These are phyloP conservation scores for Chamaenerion angustifolium DNA, from an alignment of 345 rosid species.

Conservation along the genomic window DNA sequence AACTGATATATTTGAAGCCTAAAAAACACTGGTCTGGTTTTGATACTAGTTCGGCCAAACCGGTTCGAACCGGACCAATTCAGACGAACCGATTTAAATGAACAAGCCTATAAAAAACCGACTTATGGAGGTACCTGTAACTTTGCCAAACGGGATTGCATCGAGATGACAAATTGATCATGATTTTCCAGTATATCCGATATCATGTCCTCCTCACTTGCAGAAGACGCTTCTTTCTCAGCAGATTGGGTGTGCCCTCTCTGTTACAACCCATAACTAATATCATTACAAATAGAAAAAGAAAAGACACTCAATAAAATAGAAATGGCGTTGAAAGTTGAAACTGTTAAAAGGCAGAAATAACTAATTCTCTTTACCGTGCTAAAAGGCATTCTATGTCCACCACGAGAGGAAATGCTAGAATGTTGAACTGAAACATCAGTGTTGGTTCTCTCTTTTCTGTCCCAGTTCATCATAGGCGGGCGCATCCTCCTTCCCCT, in stretches of 20 bases:
- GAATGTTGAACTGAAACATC: slow-evolving; percentile 31
- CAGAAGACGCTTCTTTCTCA: slow-evolving; percentile 42
- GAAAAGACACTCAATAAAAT: not conserved
- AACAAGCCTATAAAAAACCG: too few species aligned
- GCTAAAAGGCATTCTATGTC: slow-evolving; percentile 32
- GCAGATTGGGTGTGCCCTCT: slow-evolving; percentile 36
- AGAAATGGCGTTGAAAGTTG: not conserved
- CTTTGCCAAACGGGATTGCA: slow-evolving; percentile 85
- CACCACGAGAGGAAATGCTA: slow-evolving; percentile 23
- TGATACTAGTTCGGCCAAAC: too few species aligned
- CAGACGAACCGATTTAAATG: too few species aligned
- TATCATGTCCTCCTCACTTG: slow-evolving; percentile 56
- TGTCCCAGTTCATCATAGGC: slow-evolving; percentile 56
- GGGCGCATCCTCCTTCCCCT: slow-evolving; percentile 66
- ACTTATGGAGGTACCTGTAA: slow-evolving; percentile 50
- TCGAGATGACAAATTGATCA: slow-evolving; percentile 71
- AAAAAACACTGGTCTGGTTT: too few species aligned
- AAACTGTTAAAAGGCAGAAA: slow-evolving; percentile 1
- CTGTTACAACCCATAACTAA: slow-evolving; percentile 25
- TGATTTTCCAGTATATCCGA: slow-evolving; percentile 66
- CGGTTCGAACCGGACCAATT: too few species aligned
- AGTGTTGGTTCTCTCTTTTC: slow-evolving; percentile 47
- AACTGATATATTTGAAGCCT: too few species aligned
- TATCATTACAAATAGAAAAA: not conserved
- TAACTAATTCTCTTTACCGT: slow-evolving; percentile 20